A percentile compares a stretch with the other conserved stretches of the same genome.
Conservation (phyloP, 2,329 filamentous ascomycete genomes). For the Calonectria pauciramosa region DNA sequence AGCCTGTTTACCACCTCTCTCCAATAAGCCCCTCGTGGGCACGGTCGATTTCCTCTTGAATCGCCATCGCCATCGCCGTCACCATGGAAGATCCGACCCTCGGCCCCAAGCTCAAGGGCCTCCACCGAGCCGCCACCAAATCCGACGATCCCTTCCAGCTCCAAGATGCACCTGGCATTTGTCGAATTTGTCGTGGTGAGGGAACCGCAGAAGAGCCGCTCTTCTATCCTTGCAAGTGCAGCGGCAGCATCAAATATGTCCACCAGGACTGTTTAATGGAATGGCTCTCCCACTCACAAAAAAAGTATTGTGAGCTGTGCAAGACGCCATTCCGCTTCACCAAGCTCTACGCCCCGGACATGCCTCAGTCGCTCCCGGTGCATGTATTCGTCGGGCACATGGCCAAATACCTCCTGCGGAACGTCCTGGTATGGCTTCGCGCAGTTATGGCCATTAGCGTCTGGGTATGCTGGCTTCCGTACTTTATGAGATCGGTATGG, state of each 20-base stretch:
- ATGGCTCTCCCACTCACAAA: constrained; percentile 98
- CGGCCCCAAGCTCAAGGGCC: constrained; percentile 40
- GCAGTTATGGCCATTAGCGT: constrained; percentile 84
- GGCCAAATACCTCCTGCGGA: constrained; percentile 77
- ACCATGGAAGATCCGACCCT: constrained; percentile 45
- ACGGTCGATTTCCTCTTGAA: constrained; percentile 38
- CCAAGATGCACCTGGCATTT: constrained; percentile 77
- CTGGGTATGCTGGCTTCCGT: constrained; percentile 91
- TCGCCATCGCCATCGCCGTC: constrained; percentile 32
- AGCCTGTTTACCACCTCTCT: constrained; percentile 26
- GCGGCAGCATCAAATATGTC: constrained; percentile 97
- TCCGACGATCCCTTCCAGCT: constrained; percentile 45
- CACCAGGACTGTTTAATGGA: constrained; percentile 99
- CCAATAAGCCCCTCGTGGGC: constrained; percentile 48
- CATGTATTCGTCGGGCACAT: constrained; percentile 86
- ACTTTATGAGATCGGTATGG: constrained; percentile 93
- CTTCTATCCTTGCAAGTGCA: constrained; percentile 99
- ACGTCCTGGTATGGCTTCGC: constrained; percentile 83
- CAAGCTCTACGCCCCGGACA: constrained; percentile 94
- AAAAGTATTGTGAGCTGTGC: constrained; percentile 99
- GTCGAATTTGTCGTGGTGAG: constrained; percentile 95
- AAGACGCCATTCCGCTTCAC: constrained; percentile 99
- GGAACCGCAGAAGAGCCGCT: constrained; percentile 85
- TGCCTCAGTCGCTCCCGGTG: constrained; percentile 87
- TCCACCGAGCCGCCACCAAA: constrained; percentile 41